Percentiles rank a stretch among this genome's conserved stretches.
Evolutionary conservation across 352 stramenopile genomes (phyloP).

Genomic region (Phytophthora megakarya): DNA sequence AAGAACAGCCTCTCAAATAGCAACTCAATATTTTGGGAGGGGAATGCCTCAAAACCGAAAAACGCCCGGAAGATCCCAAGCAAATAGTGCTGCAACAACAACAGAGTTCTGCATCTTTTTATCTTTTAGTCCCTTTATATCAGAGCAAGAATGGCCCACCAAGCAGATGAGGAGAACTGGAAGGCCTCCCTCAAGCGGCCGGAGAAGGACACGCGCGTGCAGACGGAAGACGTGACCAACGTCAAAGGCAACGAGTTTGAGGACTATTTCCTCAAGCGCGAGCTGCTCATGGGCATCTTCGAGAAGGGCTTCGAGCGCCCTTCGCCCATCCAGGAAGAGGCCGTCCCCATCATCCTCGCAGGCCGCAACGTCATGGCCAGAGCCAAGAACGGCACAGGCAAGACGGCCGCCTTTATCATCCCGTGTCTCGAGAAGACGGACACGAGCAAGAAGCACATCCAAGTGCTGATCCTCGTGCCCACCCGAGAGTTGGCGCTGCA

Average conservation of each 20-base stretch:
- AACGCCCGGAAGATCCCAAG: slow-evolving; percentile 33
- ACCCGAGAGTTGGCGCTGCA: slow-evolving; percentile 99
- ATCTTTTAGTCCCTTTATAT: slow-evolving; percentile 2
- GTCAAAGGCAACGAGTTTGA: slow-evolving; percentile 99
- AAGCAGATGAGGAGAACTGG: slow-evolving; percentile 68
- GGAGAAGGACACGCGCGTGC: slow-evolving; percentile 87
- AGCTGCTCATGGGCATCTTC: slow-evolving; percentile 99
- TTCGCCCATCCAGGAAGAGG: slow-evolving; percentile 99
- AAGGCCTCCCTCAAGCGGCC: slow-evolving; percentile 81
- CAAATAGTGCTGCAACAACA: slow-evolving; percentile 14
- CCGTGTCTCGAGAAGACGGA: slow-evolving; percentile 99
- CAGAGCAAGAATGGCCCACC: slow-evolving; percentile 29
- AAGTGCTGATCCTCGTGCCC: slow-evolving; percentile 99
- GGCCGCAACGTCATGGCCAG: slow-evolving; percentile 97
- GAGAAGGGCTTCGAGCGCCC: slow-evolving; percentile 99
- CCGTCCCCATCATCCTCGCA: slow-evolving; percentile 98
- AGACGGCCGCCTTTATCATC: slow-evolving; percentile 99
- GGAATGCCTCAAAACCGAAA: slow-evolving; percentile 27
- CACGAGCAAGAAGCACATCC: slow-evolving; percentile 95
- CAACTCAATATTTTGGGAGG: slow-evolving; percentile 20
- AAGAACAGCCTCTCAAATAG: slow-evolving; percentile 9
- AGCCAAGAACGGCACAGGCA: slow-evolving; percentile 99
- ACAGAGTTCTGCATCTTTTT: slow-evolving; percentile 21
- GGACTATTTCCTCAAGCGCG: slow-evolving; percentile 99
- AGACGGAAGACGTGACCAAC: slow-evolving; percentile 97